Evolutionary conservation across 2,329 filamentous ascomycete species (phyloP).

Genomic region (Fusarium bactridioides): DNA sequence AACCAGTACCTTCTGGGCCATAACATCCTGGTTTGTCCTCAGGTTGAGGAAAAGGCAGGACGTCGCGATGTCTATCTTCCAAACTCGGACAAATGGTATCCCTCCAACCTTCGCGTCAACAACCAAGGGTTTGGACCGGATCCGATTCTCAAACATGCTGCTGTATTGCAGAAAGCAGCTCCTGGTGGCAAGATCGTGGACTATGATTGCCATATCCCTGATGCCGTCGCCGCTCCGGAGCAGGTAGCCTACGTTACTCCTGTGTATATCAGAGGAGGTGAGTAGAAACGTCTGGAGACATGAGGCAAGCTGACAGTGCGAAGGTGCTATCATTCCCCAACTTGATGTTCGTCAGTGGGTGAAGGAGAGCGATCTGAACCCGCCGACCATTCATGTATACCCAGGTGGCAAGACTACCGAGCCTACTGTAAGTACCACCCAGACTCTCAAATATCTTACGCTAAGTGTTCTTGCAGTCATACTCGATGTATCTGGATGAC

Average conservation of each 20-base stretch:
- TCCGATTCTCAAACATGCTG: neutral
- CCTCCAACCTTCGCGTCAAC: neutral
- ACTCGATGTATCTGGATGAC: conserved; percentile 2
- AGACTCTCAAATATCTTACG: fast-evolving
- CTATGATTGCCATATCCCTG: neutral
- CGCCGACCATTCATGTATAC: neutral
- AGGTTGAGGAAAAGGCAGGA: neutral
- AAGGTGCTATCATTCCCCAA: conserved; percentile 1
- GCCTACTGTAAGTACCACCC: neutral
- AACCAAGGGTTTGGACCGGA: neutral
- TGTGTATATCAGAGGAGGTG: neutral
- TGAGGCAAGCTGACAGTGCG: neutral
- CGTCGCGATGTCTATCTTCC: neutral
- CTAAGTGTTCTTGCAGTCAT: neutral
- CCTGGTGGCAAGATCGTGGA: neutral
- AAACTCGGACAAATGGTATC: neutral
- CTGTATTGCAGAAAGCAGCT: neutral
- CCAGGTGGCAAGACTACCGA: neutral
- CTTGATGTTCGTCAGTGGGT: neutral
- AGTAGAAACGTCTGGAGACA: fast-evolving
- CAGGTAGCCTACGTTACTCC: neutral
- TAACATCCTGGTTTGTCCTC: neutral
- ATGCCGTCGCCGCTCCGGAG: neutral
- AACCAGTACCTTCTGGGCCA: neutral
- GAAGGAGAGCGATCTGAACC: neutral